A percentile compares a stretch with the other conserved stretches of the same genome.
Evolutionary conservation across 208 protist genomes (phyloP).

Genomic region (Leishmania aethiopica): DNA sequence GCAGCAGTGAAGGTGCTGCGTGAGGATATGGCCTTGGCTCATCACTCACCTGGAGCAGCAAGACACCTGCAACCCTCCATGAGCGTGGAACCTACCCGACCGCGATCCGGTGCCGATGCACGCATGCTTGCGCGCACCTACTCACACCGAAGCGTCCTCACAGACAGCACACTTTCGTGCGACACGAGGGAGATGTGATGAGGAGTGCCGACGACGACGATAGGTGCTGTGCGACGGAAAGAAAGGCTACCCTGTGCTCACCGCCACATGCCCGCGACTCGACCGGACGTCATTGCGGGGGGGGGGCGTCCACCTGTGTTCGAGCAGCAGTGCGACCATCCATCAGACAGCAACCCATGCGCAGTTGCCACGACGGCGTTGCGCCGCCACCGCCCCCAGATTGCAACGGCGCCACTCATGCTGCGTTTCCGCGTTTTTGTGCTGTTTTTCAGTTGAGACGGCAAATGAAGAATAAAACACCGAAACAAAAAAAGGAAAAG

Average conservation of each 20-base stretch:
- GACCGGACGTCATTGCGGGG: background rate
- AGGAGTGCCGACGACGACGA: background rate
- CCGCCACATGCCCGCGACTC: background rate
- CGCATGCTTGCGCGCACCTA: background rate
- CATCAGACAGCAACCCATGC: background rate
- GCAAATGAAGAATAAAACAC: background rate
- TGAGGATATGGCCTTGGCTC: background rate
- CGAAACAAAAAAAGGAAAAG: background rate
- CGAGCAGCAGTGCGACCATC: background rate
- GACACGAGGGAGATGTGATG: background rate
- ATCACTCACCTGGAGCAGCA: background rate
- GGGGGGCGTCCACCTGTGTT: background rate
- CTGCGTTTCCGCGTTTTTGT: background rate
- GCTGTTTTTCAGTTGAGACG: background rate
- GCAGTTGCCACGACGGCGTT: background rate
- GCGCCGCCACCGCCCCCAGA: background rate
- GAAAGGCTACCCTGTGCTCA: background rate
- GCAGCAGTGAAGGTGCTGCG: background rate
- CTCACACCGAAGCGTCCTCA: background rate
- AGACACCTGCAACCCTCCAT: background rate
- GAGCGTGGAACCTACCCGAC: background rate
- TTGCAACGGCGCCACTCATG: background rate
- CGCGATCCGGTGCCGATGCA: background rate
- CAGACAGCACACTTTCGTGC: background rate
- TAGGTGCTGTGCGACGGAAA: background rate